These are phyloP conservation scores for Sporothrix brasiliensis DNA, from an alignment of 2,329 filamentous ascomycete species.

Conservation along the genomic window DNA sequence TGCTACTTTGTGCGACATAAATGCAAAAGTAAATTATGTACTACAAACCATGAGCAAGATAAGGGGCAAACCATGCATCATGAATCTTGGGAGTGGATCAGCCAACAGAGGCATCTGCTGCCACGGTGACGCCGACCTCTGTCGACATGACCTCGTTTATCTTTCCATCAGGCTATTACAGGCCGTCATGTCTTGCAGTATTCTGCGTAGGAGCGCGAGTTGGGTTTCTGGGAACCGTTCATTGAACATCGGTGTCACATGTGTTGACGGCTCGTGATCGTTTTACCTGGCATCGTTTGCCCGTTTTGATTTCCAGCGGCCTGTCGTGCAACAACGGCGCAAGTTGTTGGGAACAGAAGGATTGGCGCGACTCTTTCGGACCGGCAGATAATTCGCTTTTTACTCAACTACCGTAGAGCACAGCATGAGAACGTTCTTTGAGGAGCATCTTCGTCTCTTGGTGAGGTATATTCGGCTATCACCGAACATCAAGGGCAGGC, in stretches of 20 bases:
- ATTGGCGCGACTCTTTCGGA: neutral
- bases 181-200: neutral
- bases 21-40: neutral
- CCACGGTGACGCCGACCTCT: conserved; percentile 8
- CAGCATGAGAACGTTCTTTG: neutral
- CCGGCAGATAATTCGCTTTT: neutral
- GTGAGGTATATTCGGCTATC: neutral
- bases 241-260: neutral
- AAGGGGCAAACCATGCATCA: neutral
- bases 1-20: neutral
- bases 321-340: neutral
- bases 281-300: neutral
- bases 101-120: neutral
- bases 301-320: neutral
- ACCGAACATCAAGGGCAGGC: no score
- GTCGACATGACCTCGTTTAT: neutral
- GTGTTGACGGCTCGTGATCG: neutral
- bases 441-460: neutral
- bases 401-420: neutral
- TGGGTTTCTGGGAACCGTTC: neutral
- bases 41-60: neutral
- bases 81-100: neutral
- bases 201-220: neutral
- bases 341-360: neutral
- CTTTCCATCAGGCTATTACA: neutral